These are phyloP conservation scores for Triticum monococcum DNA, from an alignment of 176 grass and related monocot genomes.

Conservation along the genomic window DNA sequence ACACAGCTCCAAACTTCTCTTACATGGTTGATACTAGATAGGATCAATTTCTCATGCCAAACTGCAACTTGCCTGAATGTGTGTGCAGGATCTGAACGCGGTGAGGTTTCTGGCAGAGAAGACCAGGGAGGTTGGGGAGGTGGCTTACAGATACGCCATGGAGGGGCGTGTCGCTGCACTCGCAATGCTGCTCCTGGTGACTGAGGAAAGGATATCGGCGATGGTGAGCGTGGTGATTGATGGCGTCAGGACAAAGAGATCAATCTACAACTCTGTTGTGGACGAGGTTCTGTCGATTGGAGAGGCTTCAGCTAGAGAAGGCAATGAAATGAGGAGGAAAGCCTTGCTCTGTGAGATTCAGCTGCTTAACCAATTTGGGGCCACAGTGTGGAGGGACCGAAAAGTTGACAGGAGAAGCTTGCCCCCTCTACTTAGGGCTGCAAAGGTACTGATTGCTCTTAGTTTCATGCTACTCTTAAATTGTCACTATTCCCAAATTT, in stretches of 20 bases:
- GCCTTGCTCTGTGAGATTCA: constrained; percentile 55
- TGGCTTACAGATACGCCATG: constrained; percentile 55
- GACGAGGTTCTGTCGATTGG: constrained; percentile 55
- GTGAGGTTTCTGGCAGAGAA: constrained; percentile 55
- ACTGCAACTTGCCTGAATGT: neutral
- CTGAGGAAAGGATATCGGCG: constrained; percentile 46
- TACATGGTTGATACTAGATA: neutral
- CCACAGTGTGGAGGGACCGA: constrained; percentile 25
- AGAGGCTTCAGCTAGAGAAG: constrained; percentile 28
- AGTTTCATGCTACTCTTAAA: neutral
- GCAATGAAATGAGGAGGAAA: constrained; percentile 50
- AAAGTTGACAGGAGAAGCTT: constrained; percentile 36
- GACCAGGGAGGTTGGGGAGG: constrained; percentile 45
- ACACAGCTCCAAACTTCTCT: neutral
- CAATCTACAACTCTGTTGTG: constrained; percentile 46
- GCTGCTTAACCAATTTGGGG: constrained; percentile 55
- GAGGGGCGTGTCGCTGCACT: constrained; percentile 36
- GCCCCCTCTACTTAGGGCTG: constrained; percentile 51
- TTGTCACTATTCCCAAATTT: constrained; percentile 2
- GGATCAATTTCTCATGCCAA: neutral
- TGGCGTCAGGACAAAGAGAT: constrained; percentile 42
- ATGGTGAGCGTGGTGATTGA: constrained; percentile 48
- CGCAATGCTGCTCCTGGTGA: constrained; percentile 56
- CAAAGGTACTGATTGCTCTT: constrained; percentile 29
- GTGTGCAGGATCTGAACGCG: constrained; percentile 48